Percentiles rank a stretch among this genome's conserved stretches.
These are phyloP conservation scores for Exserohilum turcica DNA, from an alignment of 2,329 filamentous ascomycete species.

Conservation along the genomic window DNA sequence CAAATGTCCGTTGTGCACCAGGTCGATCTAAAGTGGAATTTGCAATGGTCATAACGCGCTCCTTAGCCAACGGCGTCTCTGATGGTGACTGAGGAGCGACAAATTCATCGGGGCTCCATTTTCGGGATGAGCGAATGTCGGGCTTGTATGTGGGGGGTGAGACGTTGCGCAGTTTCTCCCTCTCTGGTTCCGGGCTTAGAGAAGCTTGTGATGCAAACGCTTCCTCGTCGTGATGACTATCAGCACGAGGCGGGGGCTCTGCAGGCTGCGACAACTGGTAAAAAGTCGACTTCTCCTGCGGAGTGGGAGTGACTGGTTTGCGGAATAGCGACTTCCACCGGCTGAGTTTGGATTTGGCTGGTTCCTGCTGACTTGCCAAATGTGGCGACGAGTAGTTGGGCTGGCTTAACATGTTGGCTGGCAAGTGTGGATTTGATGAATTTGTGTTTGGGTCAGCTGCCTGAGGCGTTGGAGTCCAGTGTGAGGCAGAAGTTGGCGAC, in stretches of 20 bases:
- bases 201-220: conserved; percentile 22
- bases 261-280: conserved; percentile 43
- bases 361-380: conserved; percentile 17
- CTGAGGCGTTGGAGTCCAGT: conserved; percentile 36
- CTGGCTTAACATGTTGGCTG: conserved; percentile 18
- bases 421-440: conserved; percentile 6
- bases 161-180: conserved; percentile 21
- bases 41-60: conserved; percentile 28
- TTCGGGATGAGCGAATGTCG: conserved; percentile 39
- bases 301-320: conserved; percentile 32
- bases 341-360: conserved; percentile 44
- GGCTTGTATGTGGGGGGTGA: conserved; percentile 40
- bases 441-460: conserved; percentile 14
- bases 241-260: conserved; percentile 29
- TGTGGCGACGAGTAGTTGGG: conserved; percentile 14
- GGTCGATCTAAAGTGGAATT: conserved; percentile 22
- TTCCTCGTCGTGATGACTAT: conserved; percentile 42
- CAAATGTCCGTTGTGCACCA: conserved; percentile 20
- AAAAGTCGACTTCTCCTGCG: conserved; percentile 38
- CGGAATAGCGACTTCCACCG: conserved; percentile 49
- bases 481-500: conserved; percentile 42
- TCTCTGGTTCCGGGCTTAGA: conserved; percentile 22
- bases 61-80: conserved; percentile 14
- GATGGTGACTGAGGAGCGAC: conserved; percentile 16
- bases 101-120: conserved; percentile 25